Base-by-base conservation (phyloP, 1,284 basidiomycete genomes). In the Pascua sp. region DNA sequence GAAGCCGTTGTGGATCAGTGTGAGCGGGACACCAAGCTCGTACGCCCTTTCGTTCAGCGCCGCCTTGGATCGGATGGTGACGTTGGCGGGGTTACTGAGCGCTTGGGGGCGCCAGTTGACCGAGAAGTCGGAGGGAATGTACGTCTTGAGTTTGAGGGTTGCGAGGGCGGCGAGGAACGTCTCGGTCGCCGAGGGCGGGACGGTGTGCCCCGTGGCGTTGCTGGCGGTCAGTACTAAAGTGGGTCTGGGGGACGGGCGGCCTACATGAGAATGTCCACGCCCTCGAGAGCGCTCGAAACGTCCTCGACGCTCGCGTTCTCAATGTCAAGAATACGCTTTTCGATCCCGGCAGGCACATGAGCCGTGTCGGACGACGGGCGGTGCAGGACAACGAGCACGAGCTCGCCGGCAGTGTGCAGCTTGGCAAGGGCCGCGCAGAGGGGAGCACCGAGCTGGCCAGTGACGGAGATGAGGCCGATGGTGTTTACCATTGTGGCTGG, bases 71-170 rank as follows among this genome's bases (percentile, higher is more conserved):
- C 18, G 12, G 17, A 51, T 32, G 16, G 48, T 12, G 2, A 18
- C 10, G 49, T 59, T 59, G 13, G 42, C 46, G 5, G 11, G 8
- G 24, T 49, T 45, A 13, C 18, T 18, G 7, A 42, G 36, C 57
- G 55, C 57, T 11, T 15, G 41, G 1, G 9, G 1, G 5, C 42
- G 37, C 39, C 47, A 54, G 52, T 49, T 45, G 43, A 57, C 37
- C 5, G 53, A 48, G 38, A 17, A 59, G 53, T 59, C 53, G 38
- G 57, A 59, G 8, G 57, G 57, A 8, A 59, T 40, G 37, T 38
- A 59, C 2, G 49, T 42, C 15, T 12, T 11, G 10, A 55, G 53
- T 8, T 36, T 32, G 48, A 44, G 42, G n/a, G 46, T 9, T 5
- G 48, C 48, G 44, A 59, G 53, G 5, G 45, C 7, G 45, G 46